Conservation (phyloP, 2,329 filamentous ascomycete species). For the Dryadomyces quercivorus region DNA sequence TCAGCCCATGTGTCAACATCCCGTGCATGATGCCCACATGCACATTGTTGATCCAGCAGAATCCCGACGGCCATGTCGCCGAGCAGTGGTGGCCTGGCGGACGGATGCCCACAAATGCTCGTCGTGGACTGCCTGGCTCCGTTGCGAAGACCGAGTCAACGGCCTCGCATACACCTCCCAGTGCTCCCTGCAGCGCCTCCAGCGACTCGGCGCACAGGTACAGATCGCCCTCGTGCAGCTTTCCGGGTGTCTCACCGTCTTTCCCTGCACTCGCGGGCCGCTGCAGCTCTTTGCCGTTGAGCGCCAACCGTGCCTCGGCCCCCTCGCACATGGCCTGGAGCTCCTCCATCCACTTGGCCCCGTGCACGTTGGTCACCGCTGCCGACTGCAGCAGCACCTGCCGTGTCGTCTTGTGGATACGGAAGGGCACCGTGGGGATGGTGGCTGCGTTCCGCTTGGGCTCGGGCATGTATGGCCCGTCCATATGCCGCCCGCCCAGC, state of each 20-base stretch:
- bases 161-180: conserved; percentile 88
- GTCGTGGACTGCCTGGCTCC: background rate
- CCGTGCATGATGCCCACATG: conserved; percentile 93
- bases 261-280: conserved; percentile 39
- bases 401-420: conserved; percentile 69
- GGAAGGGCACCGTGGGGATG: conserved; percentile 59
- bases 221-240: conserved; percentile 78
- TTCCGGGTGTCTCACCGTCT: conserved; percentile 25
- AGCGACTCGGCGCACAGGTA: conserved; percentile 83
- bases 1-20: conserved; percentile 70
- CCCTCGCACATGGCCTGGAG: conserved; percentile 72
- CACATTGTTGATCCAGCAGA: conserved; percentile 98
- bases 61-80: conserved; percentile 76
- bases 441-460: conserved; percentile 44
- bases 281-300: conserved; percentile 65
- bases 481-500: conserved; percentile 68
- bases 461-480: conserved; percentile 55
- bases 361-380: conserved; percentile 83
- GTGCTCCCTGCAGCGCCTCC: conserved; percentile 75
- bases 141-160: conserved; percentile 67
- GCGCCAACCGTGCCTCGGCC: conserved; percentile 65
- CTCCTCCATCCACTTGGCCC: conserved; percentile 86
- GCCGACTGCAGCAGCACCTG: conserved; percentile 58
- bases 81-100: conserved; percentile 96
- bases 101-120: conserved; percentile 79